Evolutionary conservation across 805 yeast species (phyloP).

Genomic region (Priceomyces melissophilus): DNA sequence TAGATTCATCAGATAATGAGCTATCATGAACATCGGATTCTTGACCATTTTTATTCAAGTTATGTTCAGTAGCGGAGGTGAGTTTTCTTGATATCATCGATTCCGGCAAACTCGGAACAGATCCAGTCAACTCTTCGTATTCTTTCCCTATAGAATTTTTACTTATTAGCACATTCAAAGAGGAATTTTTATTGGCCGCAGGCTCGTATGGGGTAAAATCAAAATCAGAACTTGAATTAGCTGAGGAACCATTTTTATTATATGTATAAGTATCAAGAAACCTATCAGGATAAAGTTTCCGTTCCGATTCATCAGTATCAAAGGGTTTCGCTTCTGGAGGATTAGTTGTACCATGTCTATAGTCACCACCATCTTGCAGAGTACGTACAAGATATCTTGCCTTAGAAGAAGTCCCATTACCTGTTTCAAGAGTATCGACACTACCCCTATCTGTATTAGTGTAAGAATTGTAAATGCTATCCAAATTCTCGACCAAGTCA

Average conservation of each 20-base stretch:
- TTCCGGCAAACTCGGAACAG: conserved; percentile 8
- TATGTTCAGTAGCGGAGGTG: not conserved
- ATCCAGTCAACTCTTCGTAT: conserved; percentile 13
- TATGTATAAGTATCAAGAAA: no score
- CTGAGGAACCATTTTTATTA: not conserved
- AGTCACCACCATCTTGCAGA: no score
- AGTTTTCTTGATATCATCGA: not conserved
- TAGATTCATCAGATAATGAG: not conserved
- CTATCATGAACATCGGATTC: not conserved
- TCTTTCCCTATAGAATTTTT: conserved; percentile 23
- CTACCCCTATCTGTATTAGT: conserved; percentile 13
- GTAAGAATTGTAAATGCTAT: conserved; percentile 22
- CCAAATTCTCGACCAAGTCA: conserved; percentile 22
- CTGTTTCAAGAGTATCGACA: conserved; percentile 21
- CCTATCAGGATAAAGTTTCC: no score
- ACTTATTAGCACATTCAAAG: conserved; percentile 34
- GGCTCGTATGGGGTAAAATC: conserved; percentile 25
- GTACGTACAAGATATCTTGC: no score
- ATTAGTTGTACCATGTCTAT: no score
- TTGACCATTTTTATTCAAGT: not conserved
- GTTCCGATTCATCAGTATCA: no score
- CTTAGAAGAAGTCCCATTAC: no score
- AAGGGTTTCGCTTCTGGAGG: no score
- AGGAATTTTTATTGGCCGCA: conserved; percentile 26
- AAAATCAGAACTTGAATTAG: conserved; percentile 23